A percentile compares a stretch with the other conserved stretches of the same genome.
Evolutionary conservation across 1,284 basidiomycete species (phyloP).

Genomic region (Ceratobasidium sp.): DNA sequence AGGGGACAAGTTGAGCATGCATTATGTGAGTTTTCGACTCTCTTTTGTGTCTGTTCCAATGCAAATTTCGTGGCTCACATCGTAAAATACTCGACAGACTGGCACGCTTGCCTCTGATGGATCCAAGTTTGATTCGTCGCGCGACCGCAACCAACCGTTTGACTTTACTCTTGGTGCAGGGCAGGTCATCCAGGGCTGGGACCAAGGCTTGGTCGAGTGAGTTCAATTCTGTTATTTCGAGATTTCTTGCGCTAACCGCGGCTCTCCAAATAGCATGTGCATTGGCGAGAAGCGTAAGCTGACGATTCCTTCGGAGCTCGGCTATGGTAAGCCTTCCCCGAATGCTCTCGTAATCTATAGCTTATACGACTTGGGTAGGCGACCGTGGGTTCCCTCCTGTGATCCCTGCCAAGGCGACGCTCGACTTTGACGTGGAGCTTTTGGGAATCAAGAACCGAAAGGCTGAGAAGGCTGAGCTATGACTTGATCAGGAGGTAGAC

Average conservation of each 20-base stretch:
- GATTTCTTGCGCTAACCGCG: neutral
- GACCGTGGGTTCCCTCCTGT: slow-evolving; percentile 77
- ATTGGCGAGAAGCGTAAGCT: slow-evolving; percentile 91
- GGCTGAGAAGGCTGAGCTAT: slow-evolving; percentile 25
- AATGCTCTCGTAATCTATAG: slow-evolving; percentile 51
- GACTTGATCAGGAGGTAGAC: slow-evolving; percentile 18
- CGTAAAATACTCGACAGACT: slow-evolving; percentile 63
- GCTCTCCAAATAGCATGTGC: slow-evolving; percentile 73
- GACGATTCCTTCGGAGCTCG: slow-evolving; percentile 82
- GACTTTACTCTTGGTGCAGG: slow-evolving; percentile 78
- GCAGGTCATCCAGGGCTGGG: slow-evolving; percentile 88
- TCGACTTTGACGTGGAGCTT: slow-evolving; percentile 92
- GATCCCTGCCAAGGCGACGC: slow-evolving; percentile 86
- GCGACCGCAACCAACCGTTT: slow-evolving; percentile 74
- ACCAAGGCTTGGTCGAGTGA: slow-evolving; percentile 72
- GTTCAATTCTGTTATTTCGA: neutral
- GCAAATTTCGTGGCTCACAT: neutral
- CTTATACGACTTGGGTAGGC: slow-evolving; percentile 62
- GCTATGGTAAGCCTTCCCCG: slow-evolving; percentile 76
- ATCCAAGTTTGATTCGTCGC: slow-evolving; percentile 87
- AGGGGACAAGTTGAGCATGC: slow-evolving; percentile 78
- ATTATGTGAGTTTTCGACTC: slow-evolving; percentile 72
- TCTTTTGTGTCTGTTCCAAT: slow-evolving; percentile 2
- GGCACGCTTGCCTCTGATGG: slow-evolving; percentile 79
- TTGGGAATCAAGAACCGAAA: slow-evolving; percentile 64